Base-by-base conservation (phyloP, 805 yeast species). In the Teunomyces pallodes region DNA sequence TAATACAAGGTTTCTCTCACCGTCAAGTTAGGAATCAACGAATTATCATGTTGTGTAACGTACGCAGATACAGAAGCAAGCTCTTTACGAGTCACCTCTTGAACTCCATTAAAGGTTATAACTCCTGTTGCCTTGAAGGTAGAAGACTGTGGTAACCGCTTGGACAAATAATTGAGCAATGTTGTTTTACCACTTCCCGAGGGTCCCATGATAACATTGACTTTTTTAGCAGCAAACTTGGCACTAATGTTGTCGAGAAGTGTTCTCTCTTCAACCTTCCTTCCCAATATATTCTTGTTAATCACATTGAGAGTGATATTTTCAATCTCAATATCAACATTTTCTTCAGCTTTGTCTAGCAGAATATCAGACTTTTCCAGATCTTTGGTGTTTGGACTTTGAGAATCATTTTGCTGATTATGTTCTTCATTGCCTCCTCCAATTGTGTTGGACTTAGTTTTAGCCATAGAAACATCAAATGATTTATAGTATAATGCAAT, bases 101-200 rank as follows among this genome's bases (percentile, higher is more conserved):
- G 70, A n/a, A 36, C 10, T 12, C 52, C 54, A 51, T 70, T 70
- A 16, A 71, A 43, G 9, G 50, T 50, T 8, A 72, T 55, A 2
- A 42, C 39, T 1, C 76, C 76, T 2, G 47, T 56, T 1, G 60
- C 43, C 8, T 54, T 44, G 43, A 54, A 71, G 3, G 53, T 48
- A 1, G 62, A 53, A 3, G 55, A 45, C 24, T 56, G 51, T 5
- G 58, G 46, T 13, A 83, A 61, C 45, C 94, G 72, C 17, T 83
- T 81, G 16, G 94, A 82, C 14, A 86, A 67, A 32, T 76, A 65
- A 58, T 84, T 86, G 53, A 86, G 65, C 39, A 87, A 60, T 0
- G 91, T 81, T 0, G 90, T 82, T 58, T 86, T 86, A 8, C 92
- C 94, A 0, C 87, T 81, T 0, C 92, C 92, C 0, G 90, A 85